Conservation (phyloP, 2,329 filamentous ascomycete genomes). For the Alternaria brassicae region DNA sequence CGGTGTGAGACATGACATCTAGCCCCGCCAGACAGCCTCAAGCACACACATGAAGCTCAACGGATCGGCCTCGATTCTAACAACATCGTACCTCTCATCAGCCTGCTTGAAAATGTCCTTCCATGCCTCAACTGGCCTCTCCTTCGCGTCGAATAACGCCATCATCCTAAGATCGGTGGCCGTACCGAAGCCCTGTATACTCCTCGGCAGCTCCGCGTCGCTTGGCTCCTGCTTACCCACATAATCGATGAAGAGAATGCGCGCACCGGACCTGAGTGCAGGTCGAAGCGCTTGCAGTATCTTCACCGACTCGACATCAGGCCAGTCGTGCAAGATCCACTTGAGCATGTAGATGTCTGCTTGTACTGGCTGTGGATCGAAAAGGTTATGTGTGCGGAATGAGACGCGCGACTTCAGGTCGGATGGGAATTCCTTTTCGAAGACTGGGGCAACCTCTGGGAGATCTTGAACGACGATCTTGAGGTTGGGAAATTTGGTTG, state of each 20-base stretch:
- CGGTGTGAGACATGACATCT: neutral
- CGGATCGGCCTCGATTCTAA: conserved; percentile 30
- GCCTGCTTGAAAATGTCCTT: conserved; percentile 55
- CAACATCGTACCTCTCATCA: conserved; percentile 57
- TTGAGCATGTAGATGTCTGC: conserved; percentile 64
- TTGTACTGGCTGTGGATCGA: conserved; percentile 61
- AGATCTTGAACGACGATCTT: conserved; percentile 44
- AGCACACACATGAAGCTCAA: conserved; percentile 36
- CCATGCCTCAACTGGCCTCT: conserved; percentile 58
- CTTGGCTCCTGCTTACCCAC: conserved; percentile 41
- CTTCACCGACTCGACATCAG: conserved; percentile 55
- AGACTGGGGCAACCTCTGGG: conserved; percentile 33
- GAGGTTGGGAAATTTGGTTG: conserved; percentile 35
- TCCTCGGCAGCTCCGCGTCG: conserved; percentile 32
- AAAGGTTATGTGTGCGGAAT: conserved; percentile 64
- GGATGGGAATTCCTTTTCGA: conserved; percentile 32
- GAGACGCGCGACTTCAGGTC: conserved; percentile 37
- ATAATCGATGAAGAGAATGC: conserved; percentile 54
- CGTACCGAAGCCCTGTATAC: conserved; percentile 36
- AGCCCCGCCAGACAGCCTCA: conserved; percentile 38
- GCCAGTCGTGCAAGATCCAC: conserved; percentile 69
- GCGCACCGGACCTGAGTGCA: conserved; percentile 62
- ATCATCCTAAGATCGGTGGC: conserved; percentile 60
- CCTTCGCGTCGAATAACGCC: conserved; percentile 59
- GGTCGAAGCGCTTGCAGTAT: conserved; percentile 59